A percentile compares a stretch with the other conserved stretches of the same genome.
phyloP scores from a whole-genome alignment of 805 yeast species.

The Wickerhamiella occidentalis region DNA sequence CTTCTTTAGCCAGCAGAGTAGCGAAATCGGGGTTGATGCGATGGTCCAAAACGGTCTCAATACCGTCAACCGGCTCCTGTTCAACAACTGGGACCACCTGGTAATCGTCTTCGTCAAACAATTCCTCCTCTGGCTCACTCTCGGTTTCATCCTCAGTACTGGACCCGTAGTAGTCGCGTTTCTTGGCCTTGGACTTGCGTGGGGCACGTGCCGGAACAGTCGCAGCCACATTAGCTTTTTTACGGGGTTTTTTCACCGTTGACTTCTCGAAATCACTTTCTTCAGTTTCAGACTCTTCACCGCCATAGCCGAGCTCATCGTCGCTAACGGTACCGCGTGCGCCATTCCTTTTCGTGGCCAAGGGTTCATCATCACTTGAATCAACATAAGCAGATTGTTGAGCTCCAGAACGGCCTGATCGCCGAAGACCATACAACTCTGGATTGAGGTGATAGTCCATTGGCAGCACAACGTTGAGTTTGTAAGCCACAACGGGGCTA shows the following conservation, averaged over 20 bases:
- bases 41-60: conserved; percentile 46
- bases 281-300: conserved; percentile 1
- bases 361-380: conserved; percentile 11
- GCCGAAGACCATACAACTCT: conserved; percentile 34
- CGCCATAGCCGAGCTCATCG: conserved; percentile 17
- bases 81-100: conserved; percentile 35
- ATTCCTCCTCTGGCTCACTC: conserved; percentile 24
- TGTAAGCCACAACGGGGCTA: conserved; percentile 3
- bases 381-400: conserved; percentile 20
- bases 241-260: not conserved
- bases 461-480: conserved; percentile 6
- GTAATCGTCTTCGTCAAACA: conserved; percentile 32
- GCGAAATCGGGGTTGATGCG: conserved; percentile 32
- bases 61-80: conserved; percentile 29
- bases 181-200: conserved; percentile 34
- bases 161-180: conserved; percentile 59
- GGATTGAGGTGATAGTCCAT: conserved; percentile 18
- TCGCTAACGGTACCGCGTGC: conserved; percentile 12
- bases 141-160: conserved; percentile 7
- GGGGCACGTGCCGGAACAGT: conserved; percentile 28
- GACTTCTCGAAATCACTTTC: conserved; percentile 9
- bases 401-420: conserved; percentile 23
- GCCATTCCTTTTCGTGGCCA: not conserved
- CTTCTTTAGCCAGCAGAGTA: conserved; percentile 26
- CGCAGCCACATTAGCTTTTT: conserved; percentile 30